These are phyloP conservation scores for Penicillium sumatraense DNA, from an alignment of 2,329 filamentous ascomycete species.

Conservation along the genomic window DNA sequence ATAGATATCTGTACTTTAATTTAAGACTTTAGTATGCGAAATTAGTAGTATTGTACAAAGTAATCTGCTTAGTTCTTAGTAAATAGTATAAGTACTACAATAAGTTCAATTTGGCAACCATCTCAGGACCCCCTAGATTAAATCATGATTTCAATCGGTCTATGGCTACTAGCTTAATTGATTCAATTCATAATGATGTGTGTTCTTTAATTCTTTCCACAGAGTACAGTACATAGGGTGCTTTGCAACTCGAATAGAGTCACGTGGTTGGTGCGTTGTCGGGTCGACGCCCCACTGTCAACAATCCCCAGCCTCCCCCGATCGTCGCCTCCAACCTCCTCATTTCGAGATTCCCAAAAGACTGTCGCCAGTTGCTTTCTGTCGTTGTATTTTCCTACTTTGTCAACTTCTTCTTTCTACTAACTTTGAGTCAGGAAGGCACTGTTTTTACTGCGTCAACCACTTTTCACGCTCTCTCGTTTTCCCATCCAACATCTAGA, in stretches of 20 bases:
- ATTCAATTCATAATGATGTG: too few species aligned
- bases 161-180: too few species aligned
- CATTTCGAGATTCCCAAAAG: slow-evolving; percentile 30
- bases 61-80: too few species aligned
- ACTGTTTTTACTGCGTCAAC: background rate
- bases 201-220: too few species aligned
- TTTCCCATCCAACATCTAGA: slow-evolving; percentile 13
- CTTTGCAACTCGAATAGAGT: background rate
- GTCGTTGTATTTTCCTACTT: slow-evolving; percentile 14
- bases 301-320: slow-evolving; percentile 39
- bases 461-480: slow-evolving; percentile 8
- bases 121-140: too few species aligned
- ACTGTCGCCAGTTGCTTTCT: slow-evolving; percentile 11
- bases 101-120: too few species aligned
- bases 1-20: too few species aligned
- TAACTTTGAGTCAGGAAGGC: slow-evolving; percentile 13
- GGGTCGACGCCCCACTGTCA: slow-evolving; percentile 27
- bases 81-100: too few species aligned
- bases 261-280: slow-evolving; percentile 6
- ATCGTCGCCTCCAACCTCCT: slow-evolving; percentile 38
- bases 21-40: too few species aligned
- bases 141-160: too few species aligned
- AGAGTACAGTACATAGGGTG: background rate
- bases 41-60: too few species aligned
- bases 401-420: slow-evolving; percentile 7